Evolutionary conservation across 331 rosid species (phyloP), one percentile per base, ranked within the genome.

Genomic region (Cydonia oblonga): DNA sequence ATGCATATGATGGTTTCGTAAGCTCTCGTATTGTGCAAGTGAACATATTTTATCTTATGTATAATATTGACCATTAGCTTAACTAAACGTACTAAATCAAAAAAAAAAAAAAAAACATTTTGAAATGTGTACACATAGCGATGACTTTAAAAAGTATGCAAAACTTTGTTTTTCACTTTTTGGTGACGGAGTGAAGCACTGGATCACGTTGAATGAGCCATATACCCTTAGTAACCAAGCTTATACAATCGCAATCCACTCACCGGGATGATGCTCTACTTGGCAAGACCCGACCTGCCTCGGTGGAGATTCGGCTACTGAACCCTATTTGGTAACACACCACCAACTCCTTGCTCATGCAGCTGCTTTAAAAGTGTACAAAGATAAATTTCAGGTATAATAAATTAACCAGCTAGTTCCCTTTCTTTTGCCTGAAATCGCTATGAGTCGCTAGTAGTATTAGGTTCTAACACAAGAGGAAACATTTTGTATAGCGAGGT

Each of bases 1-100:
- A 85, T 7, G 86, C 69, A 15, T 40, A 40, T 40, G 49, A 5
- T 25, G 90, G 96, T 2, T 90, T 90, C 77, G 14, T 80, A 28
- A 84, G 87, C 18, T 40, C 74, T 59, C 57, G 9, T 2, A 79
- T 87, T 71, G 81, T 64, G 72, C 68, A 74, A 75, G 72, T 74
- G 3, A 26, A 0, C 12, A 14, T 3, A 3, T 11, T 57, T 6
- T 57, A 57, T 57, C 3, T 11, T 59, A 11, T 3, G 2, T 26
- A 60, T 60, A 25, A 13, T 19, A 16, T 13, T 7, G 35, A 6
- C 1, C 7, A 13, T 13, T 60, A 6, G 14, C 4, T 52, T 52
- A 40, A 40, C 15, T 40, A 40, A 40, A 11, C 15, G 46, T 40
- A 10, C 15, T 38, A 11, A 0, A 38, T 10, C 44, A 10, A 38